These are phyloP conservation scores for Cordyceps fumosorosea DNA, from an alignment of 2,329 filamentous ascomycete species.

Conservation along the genomic window DNA sequence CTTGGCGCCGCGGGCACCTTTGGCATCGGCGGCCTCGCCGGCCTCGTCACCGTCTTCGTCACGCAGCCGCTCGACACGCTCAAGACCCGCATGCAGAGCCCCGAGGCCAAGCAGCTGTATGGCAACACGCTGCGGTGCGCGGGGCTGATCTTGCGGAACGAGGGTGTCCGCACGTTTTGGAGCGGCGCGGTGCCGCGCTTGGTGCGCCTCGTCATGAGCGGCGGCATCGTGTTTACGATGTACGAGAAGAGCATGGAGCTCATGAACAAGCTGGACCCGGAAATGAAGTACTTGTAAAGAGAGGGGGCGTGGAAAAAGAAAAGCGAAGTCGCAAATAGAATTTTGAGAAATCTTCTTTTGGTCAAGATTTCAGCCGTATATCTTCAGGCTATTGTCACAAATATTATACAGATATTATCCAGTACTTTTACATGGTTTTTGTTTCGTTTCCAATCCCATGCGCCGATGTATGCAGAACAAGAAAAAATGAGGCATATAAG, in stretches of 20 bases:
- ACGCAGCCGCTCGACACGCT: conserved; percentile 79
- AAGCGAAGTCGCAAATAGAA: background rate
- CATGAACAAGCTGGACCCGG: conserved; percentile 72
- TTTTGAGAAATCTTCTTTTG: background rate
- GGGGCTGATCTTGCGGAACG: conserved; percentile 74
- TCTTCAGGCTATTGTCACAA: conserved; percentile 10
- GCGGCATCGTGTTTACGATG: conserved; percentile 97
- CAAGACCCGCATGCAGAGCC: conserved; percentile 97
- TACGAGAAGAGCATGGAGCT: conserved; percentile 95
- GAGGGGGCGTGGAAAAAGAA: background rate
- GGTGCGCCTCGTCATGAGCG: conserved; percentile 79
- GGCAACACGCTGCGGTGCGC: conserved; percentile 85
- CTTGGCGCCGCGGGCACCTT: conserved; percentile 84
- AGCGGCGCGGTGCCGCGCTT: conserved; percentile 83
- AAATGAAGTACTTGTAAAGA: conserved; percentile 69
- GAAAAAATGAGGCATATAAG: background rate
- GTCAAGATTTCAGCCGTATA: background rate
- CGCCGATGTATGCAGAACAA: conserved; percentile 9
- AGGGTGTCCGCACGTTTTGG: conserved; percentile 89
- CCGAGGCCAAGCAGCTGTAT: conserved; percentile 74
- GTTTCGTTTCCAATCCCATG: background rate
- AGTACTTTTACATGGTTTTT: background rate
- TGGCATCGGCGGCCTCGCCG: conserved; percentile 80
- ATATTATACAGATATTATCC: conserved; percentile 1
- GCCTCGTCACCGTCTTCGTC: conserved; percentile 80